Evolutionary conservation across 176 grass and related monocot species (phyloP).

Genomic region (Eleusine coracana): DNA sequence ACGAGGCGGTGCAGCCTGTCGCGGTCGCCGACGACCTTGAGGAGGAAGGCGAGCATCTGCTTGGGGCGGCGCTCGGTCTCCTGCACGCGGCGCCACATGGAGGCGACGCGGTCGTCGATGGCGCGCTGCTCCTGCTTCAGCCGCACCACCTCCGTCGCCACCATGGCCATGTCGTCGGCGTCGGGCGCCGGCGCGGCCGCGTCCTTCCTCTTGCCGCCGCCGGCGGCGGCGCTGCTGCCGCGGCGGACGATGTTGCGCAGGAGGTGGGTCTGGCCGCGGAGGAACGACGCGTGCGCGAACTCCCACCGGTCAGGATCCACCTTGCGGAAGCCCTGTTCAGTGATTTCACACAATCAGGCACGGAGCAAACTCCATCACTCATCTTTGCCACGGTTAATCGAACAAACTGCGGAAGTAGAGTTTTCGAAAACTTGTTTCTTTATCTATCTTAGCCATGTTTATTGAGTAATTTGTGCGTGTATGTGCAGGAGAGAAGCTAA

Average conservation of each 20-base stretch:
- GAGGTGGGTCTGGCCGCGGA: conserved; percentile 68
- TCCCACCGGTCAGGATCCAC: conserved; percentile 77
- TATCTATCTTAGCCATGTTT: no score
- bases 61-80: conserved; percentile 76
- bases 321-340: conserved; percentile 78
- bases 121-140: conserved; percentile 74
- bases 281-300: conserved; percentile 78
- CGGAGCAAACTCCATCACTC: no score
- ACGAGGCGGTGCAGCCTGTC: conserved; percentile 59
- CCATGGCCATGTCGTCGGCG: conserved; percentile 42
- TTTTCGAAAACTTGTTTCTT: no score
- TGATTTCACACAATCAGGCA: not conserved
- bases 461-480: no score
- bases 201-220: conserved; percentile 39
- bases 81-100: conserved; percentile 80
- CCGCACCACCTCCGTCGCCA: conserved; percentile 74
- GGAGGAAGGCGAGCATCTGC: conserved; percentile 85
- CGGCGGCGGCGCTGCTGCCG: conserved; percentile 8
- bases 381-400: not conserved
- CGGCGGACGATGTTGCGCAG: conserved; percentile 64
- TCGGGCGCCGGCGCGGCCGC: not conserved
- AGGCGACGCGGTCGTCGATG: conserved; percentile 61
- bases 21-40: conserved; percentile 67
- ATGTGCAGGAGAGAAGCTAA: no score
- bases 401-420: not conserved